Base-by-base conservation (phyloP, 2,329 filamentous ascomycete species). In the Cercospora sesami region DNA sequence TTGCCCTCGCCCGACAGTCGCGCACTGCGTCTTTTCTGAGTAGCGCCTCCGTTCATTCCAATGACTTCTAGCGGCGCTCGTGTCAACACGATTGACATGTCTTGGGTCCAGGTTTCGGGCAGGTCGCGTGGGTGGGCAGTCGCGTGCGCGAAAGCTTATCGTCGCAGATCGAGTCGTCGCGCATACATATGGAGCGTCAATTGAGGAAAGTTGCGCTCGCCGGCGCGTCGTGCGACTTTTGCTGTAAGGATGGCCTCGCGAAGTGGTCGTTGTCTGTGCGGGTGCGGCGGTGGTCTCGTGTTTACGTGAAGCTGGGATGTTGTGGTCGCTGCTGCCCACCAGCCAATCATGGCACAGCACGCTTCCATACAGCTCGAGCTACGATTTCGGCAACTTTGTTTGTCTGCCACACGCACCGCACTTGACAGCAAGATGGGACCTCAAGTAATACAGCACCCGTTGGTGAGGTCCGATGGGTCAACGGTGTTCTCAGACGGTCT, bases 391-490 rank as follows among this genome's bases (percentile, higher is more conserved):
- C 18, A 23, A 55, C 23, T 21, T 30, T 36, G 55, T 36, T 31
- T 16, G 53, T 42, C 55, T 33, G 26, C 9, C 26, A 58, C 31
- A 16, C 28, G 9, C 60, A 48, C 23, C 21, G 39, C 60, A 51
- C 28, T 31, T 39, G 21, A 57, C 33, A 18, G 60, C 63, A 53
- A 61, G 4, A 73, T 73, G 71, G 68, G 71, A n/a, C 70, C 67
- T 2, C 68, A 70, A 53, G 59, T 59, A 72, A 79, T 59, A 74
- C 79, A 73, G 58, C 75, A 77, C 42, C 78, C 81, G 67, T 84
- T 96, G 2, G 84, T 87, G 68, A 90, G 89, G 69, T 86, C 91
- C 28, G 92, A 96, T 78, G 92, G 92, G 69, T 96, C 93, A 59
- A 91, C 91, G 10, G 90, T 88, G 9, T 93, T 92, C 78, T 88